Conservation (phyloP, 176 grass and related monocot species). For the Areca catechu region DNA sequence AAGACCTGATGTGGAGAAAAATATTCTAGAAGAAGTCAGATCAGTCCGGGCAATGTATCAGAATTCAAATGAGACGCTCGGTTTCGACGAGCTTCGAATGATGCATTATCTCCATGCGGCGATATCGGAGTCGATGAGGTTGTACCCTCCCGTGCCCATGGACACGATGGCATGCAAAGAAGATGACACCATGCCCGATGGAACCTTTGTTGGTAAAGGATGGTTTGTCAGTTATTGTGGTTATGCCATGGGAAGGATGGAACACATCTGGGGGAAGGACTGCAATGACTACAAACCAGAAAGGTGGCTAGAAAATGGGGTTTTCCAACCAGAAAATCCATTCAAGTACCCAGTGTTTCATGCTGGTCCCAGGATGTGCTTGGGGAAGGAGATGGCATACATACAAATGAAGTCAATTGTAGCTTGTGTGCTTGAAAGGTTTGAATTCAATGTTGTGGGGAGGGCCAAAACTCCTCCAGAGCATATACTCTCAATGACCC, state of each 20-base stretch:
- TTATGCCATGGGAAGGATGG: constrained; percentile 38
- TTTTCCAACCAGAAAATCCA: constrained; percentile 41
- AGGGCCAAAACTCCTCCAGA: constrained; percentile 20
- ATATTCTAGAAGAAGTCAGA: constrained; percentile 37
- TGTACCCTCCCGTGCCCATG: constrained; percentile 53
- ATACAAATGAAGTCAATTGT: constrained; percentile 65
- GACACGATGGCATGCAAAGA: constrained; percentile 36
- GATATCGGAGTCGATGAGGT: constrained; percentile 51
- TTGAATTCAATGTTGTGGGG: constrained; percentile 23
- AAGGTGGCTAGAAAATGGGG: constrained; percentile 47
- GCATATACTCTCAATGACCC: constrained; percentile 32
- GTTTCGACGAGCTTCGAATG: constrained; percentile 38
- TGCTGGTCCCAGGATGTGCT: constrained; percentile 47
- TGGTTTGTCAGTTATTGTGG: constrained; percentile 40
- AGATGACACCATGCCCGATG: constrained; percentile 42
- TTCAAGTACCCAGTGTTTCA: constrained; percentile 55
- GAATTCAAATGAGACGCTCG: constrained; percentile 21
- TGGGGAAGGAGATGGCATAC: constrained; percentile 76
- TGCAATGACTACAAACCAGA: constrained; percentile 48
- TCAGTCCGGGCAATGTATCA: not conserved
- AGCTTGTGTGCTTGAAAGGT: constrained; percentile 39
- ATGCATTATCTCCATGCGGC: constrained; percentile 64
- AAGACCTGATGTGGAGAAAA: constrained; percentile 30
- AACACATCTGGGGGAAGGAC: constrained; percentile 47
- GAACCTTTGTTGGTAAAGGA: constrained; percentile 40